Percentiles rank a stretch among this genome's conserved stretches.
phyloP scores from a whole-genome alignment of 495 filamentous ascomycete genomes.

The Lophiostoma macrostomum region DNA sequence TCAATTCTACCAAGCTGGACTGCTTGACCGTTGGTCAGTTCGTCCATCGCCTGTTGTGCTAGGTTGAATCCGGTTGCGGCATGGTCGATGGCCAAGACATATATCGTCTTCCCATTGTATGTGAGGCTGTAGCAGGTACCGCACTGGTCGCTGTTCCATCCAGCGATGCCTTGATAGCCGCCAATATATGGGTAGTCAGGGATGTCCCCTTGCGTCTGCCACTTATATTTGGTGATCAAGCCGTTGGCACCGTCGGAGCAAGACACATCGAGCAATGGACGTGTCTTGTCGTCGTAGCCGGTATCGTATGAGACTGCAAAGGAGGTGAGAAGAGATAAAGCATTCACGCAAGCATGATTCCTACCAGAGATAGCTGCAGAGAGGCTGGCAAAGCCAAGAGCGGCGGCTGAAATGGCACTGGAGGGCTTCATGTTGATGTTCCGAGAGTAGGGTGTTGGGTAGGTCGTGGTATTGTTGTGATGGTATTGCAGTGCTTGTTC shows the following conservation, averaged over 20 bases:
- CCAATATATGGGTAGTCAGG: conserved; percentile 49
- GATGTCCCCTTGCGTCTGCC: conserved; percentile 40
- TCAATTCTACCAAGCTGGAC: conserved; percentile 54
- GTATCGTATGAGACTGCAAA: conserved; percentile 54
- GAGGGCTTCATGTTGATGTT: conserved; percentile 52
- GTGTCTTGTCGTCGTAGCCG: conserved; percentile 53
- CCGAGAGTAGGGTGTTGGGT: not conserved
- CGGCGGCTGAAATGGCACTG: conserved; percentile 38
- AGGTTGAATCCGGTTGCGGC: conserved; percentile 62
- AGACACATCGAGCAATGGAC: conserved; percentile 48
- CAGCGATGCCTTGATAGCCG: conserved; percentile 56
- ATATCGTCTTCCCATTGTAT: conserved; percentile 59
- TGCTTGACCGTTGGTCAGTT: conserved; percentile 59
- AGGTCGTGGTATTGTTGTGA: no score
- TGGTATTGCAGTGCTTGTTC: no score
- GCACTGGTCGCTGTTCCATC: conserved; percentile 59
- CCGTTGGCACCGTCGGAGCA: conserved; percentile 62
- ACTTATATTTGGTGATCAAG: conserved; percentile 51
- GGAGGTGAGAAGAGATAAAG: not conserved
- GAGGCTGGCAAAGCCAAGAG: conserved; percentile 38
- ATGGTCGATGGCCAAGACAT: conserved; percentile 66
- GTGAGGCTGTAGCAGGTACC: conserved; percentile 67
- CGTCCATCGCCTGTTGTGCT: conserved; percentile 61
- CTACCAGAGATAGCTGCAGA: conserved; percentile 39
- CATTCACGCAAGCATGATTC: not conserved